Conservation (phyloP, 306 rosid genomes). For the Prosopis cineraria region DNA sequence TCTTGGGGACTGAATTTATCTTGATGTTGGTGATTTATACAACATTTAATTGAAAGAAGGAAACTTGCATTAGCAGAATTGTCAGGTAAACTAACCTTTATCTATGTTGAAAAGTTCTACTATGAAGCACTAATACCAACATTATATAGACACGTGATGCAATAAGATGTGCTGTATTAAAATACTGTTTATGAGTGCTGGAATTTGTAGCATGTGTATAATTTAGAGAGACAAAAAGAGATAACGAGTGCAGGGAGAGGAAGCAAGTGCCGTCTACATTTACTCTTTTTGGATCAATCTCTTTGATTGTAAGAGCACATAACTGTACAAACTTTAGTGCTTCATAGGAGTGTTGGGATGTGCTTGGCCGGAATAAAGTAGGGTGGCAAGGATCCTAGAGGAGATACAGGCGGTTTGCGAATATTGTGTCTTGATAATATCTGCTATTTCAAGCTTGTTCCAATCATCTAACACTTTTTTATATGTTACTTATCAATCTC, state of each 20-base stretch:
- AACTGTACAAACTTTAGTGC: not conserved
- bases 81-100: not conserved
- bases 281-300: not conserved
- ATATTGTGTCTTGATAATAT: not conserved
- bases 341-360: not conserved
- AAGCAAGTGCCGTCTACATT: not conserved
- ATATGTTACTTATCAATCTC: no score
- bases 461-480: not conserved
- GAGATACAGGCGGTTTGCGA: not conserved
- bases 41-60: not conserved
- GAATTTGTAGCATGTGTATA: not conserved
- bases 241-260: not conserved
- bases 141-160: not conserved
- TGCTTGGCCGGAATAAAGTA: not conserved
- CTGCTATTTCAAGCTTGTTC: not conserved
- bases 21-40: not conserved
- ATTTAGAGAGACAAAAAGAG: not conserved
- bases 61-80: not conserved
- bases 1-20: not conserved
- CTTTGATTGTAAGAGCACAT: not conserved
- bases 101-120: not conserved
- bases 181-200: not conserved
- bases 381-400: not conserved
- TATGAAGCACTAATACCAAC: not conserved
- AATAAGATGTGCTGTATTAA: not conserved